Percentiles rank a stretch among this genome's conserved stretches.
These are phyloP conservation scores for Rhinocladiella mackenziei DNA, from an alignment of 2,329 filamentous ascomycete species.

Conservation along the genomic window DNA sequence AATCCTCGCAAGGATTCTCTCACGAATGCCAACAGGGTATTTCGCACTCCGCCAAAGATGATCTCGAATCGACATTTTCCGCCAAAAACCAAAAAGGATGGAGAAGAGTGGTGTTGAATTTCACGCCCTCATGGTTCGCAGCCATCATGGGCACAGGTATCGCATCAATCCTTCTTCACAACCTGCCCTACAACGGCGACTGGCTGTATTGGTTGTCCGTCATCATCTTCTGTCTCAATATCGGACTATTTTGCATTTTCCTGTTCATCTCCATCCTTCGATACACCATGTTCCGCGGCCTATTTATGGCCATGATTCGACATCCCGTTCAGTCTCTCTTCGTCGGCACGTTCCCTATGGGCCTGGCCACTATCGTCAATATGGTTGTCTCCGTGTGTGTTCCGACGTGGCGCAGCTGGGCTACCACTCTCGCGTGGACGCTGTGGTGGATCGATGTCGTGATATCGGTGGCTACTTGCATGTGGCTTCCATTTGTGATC, in stretches of 20 bases:
- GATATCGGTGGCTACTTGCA: conserved; percentile 41
- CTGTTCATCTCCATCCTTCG: conserved; percentile 54
- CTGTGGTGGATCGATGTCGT: conserved; percentile 50
- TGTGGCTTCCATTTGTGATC: conserved; percentile 50
- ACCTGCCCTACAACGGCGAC: conserved; percentile 56
- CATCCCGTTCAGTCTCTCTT: conserved; percentile 64
- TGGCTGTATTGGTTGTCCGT: conserved; percentile 53
- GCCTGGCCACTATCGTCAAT: conserved; percentile 60
- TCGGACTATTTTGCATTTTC: conserved; percentile 54
- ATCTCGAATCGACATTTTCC: conserved; percentile 8
- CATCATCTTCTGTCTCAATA: conserved; percentile 58
- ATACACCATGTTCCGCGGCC: conserved; percentile 59
- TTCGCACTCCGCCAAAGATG: conserved; percentile 5
- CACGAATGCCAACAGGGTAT: conserved; percentile 4
- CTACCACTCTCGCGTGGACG: conserved; percentile 45
- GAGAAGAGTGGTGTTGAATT: conserved; percentile 38
- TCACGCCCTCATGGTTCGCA: conserved; percentile 58
- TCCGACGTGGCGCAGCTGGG: conserved; percentile 54
- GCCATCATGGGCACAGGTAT: conserved; percentile 66
- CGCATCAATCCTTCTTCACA: conserved; percentile 59
- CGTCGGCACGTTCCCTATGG: conserved; percentile 62
- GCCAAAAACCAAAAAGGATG: conserved; percentile 35
- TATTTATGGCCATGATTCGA: conserved; percentile 60
- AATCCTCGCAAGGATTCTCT: background rate
- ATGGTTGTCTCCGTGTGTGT: conserved; percentile 57